Conservation (phyloP, 805 yeast species). For the Lipomyces yamanashiensis region DNA sequence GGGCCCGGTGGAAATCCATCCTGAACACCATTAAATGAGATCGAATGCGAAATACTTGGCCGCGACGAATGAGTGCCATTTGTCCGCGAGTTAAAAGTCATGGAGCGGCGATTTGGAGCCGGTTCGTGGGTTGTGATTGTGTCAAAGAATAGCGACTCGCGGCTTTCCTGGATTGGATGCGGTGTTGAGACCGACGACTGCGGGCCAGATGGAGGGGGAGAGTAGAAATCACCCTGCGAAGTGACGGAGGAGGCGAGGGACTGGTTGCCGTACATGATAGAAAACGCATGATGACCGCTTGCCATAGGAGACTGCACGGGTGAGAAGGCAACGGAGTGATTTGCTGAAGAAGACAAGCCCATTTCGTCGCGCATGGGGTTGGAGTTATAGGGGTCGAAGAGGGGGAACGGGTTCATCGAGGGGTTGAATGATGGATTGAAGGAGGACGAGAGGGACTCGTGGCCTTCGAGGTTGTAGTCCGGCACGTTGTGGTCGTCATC, state of each 20-base stretch:
- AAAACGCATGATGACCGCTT: conserved; percentile 14
- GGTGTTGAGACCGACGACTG: conserved; percentile 39
- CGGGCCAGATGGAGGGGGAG: conserved; percentile 38
- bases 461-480: conserved; percentile 32
- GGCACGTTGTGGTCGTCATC: conserved; percentile 46
- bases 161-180: conserved; percentile 33
- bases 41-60: conserved; percentile 29
- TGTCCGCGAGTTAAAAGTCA: conserved; percentile 19
- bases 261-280: conserved; percentile 21
- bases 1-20: conserved; percentile 35
- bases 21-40: conserved; percentile 20
- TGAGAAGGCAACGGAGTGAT: conserved; percentile 30
- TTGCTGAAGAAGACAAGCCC: conserved; percentile 29
- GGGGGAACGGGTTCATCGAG: conserved; percentile 21
- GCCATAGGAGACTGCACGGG: conserved; percentile 36
- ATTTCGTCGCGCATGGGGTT: conserved; percentile 47
- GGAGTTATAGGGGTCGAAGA: conserved; percentile 18
- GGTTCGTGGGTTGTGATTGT: conserved; percentile 30
- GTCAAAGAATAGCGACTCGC: conserved; percentile 40
- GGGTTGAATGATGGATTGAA: conserved; percentile 28
- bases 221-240: conserved; percentile 36
- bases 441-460: conserved; percentile 25
- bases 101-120: conserved; percentile 32
- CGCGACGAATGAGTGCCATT: conserved; percentile 16
- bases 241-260: conserved; percentile 36